Conservation (phyloP, 495 filamentous ascomycete species). For the Gamarada debralockiae region DNA sequence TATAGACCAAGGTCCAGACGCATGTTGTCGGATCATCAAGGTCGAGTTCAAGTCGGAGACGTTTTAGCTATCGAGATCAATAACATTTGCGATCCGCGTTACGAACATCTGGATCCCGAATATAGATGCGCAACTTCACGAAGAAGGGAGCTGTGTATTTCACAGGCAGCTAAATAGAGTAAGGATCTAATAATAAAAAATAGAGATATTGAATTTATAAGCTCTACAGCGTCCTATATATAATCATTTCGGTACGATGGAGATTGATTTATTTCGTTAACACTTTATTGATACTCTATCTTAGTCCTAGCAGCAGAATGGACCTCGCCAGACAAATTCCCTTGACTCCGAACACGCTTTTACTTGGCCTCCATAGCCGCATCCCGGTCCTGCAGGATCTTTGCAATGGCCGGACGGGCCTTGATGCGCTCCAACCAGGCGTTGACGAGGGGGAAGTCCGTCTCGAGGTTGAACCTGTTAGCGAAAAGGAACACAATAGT, state of each 20-base stretch:
- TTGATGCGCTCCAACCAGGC: conserved; percentile 32
- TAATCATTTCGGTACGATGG: too few species aligned
- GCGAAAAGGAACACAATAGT: conserved; percentile 6
- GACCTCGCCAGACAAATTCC: conserved; percentile 7
- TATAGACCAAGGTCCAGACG: background rate
- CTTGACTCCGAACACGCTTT: conserved; percentile 7
- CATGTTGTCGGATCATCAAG: conserved; percentile 2
- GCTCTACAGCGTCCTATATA: too few species aligned
- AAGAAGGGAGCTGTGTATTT: background rate
- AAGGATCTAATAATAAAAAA: too few species aligned
- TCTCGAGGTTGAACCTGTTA: conserved; percentile 7
- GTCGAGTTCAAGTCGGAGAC: background rate
- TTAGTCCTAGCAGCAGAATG: conserved; percentile 4
- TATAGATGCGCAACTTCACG: background rate
- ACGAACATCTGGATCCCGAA: conserved; percentile 3
- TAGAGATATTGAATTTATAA: too few species aligned
- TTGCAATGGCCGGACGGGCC: conserved; percentile 34
- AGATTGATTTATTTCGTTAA: too few species aligned
- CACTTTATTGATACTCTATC: conserved; percentile 8
- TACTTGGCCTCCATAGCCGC: conserved; percentile 13
- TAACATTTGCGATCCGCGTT: conserved; percentile 1
- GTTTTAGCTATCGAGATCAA: background rate
- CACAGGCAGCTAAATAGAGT: too few species aligned
- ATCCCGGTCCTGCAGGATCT: conserved; percentile 35
- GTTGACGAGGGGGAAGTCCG: conserved; percentile 35